Conservation (phyloP, 441 rosid species). For the Mallotus repandus region DNA sequence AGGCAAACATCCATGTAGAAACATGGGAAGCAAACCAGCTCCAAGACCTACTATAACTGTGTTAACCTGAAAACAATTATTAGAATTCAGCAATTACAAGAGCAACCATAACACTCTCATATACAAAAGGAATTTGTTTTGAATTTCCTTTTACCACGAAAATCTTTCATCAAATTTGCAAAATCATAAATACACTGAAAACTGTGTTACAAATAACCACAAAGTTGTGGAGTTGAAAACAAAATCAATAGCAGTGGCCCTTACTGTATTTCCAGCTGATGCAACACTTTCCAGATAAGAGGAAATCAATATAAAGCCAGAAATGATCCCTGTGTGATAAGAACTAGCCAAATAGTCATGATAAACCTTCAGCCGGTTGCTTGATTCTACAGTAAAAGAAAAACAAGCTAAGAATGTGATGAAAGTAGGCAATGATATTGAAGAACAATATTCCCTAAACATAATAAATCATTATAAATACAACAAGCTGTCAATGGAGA, state of each 20-base stretch:
- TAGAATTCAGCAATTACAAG: slow-evolving; percentile 10
- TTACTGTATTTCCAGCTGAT: slow-evolving; percentile 57
- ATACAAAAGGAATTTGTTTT: background rate
- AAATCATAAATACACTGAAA: background rate
- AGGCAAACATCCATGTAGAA: slow-evolving; percentile 68
- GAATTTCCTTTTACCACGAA: background rate
- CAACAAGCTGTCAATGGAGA: background rate
- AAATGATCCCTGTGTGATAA: slow-evolving; percentile 79
- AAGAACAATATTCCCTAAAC: background rate
- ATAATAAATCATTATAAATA: background rate
- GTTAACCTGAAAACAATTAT: slow-evolving; percentile 53
- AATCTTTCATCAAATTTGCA: background rate
- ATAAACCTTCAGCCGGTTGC: slow-evolving; percentile 47
- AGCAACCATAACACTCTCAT: slow-evolving; percentile 1
- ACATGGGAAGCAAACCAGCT: slow-evolving; percentile 96
- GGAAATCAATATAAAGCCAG: slow-evolving; percentile 73
- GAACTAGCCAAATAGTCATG: slow-evolving; percentile 89
- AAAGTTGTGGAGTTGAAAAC: background rate
- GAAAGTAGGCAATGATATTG: background rate
- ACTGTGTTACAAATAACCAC: background rate
- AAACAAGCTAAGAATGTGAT: slow-evolving; percentile 5
- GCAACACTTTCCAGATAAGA: slow-evolving; percentile 62
- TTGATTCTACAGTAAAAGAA: slow-evolving; percentile 37
- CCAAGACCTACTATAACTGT: slow-evolving; percentile 89
- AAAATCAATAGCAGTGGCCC: slow-evolving; percentile 12